Evolutionary conservation across 2,329 filamentous ascomycete species (phyloP), one percentile per base, ranked within the genome.

Genomic region (Trichoderma guizhouense): DNA sequence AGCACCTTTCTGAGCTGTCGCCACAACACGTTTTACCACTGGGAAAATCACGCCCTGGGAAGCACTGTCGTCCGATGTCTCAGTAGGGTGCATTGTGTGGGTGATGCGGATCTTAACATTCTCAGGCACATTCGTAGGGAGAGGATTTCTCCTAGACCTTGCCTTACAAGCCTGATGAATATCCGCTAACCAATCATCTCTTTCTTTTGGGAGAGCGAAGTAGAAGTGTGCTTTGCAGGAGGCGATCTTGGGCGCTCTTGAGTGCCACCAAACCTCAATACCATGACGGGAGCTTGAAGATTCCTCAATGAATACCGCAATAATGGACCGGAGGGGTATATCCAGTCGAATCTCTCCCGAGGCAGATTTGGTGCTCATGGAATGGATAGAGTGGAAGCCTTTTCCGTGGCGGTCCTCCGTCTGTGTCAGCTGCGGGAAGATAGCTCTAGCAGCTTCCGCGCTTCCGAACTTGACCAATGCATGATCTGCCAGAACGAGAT

Each of bases 261-360:
- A 83, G 71, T 83, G 84, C 87, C 87, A 89, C 86, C 87, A 89
- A 2, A 89, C 81, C 75, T 89, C 87, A 65, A 89, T 78, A 7
- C 86, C 86, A 58, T 86, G 87, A 7, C 84, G 83, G 14, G 85
- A 83, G 61, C 84, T 82, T 1, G 83, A 82, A 57, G 83, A 83
- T 75, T 88, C 86, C 34, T 86, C 84, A 34, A 83, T 83, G 73
- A 88, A 88, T 2, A 84, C 83, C 3, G 87, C 85, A 47, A 89
- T 84, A 28, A 89, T 81, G 47, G 82, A 83, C 18, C 84, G 82
- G 8, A 88, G 78, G 0, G 87, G 85, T 8, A 89, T 83, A 63
- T 85, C 82, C 36, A 86, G 76, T 21, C 82, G 82, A 70, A 82
- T 74, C 61, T 84, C 82, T 57, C 81, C 76, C n/a, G 79, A 75